These are phyloP conservation scores for Fibroporia radiculosa DNA, from an alignment of 768 basidiomycete species.

Conservation along the genomic window DNA sequence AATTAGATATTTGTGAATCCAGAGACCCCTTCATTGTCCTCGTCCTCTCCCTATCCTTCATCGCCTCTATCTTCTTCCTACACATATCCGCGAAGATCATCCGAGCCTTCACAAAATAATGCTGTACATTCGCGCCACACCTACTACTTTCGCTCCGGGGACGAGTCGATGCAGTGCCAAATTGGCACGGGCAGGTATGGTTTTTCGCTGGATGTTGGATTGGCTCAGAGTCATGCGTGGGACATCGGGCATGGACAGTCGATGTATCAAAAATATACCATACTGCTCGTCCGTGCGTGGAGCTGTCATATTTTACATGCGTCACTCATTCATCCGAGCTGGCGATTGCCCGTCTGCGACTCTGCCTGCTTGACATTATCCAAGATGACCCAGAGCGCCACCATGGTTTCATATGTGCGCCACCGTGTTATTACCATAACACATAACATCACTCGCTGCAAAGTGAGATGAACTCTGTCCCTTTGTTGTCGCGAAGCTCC, in stretches of 20 bases:
- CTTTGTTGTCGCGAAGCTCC: no score
- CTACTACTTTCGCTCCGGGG: not conserved
- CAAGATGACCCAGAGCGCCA: no score
- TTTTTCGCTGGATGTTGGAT: not conserved
- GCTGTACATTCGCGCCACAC: not conserved
- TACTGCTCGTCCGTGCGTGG: not conserved
- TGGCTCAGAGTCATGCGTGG: not conserved
- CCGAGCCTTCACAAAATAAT: constrained; percentile 78
- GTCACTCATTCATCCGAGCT: constrained; percentile 1
- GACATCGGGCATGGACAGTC: not conserved
- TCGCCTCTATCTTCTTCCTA: constrained; percentile 97
- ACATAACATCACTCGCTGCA: no score
- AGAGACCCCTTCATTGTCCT: constrained; percentile 97
- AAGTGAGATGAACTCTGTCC: no score
- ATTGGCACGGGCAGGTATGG: not conserved
- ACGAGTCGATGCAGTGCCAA: not conserved
- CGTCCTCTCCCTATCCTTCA: constrained; percentile 92
- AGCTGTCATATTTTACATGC: not conserved
- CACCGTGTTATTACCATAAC: no score
- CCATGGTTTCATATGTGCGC: no score
- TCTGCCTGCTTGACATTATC: no score
- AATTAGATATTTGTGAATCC: constrained; percentile 4
- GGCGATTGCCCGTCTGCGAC: no score
- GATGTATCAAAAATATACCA: constrained; percentile 1
- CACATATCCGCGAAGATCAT: constrained; percentile 96